Evolutionary conservation across 768 basidiomycete genomes (phyloP).

Genomic region (Kockovaella imperatae): DNA sequence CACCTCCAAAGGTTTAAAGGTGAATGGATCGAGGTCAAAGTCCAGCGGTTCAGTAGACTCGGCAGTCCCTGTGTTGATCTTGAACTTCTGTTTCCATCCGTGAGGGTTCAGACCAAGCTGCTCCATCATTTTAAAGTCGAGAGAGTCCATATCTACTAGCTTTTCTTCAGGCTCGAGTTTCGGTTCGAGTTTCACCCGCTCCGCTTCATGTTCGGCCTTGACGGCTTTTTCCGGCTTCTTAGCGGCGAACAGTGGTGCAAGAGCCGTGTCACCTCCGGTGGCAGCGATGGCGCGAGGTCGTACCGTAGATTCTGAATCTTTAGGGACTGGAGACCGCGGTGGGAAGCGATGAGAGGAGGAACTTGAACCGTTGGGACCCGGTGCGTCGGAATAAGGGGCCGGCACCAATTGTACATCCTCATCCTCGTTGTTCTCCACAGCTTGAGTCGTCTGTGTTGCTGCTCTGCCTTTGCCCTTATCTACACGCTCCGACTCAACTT

Average conservation of each 20-base stretch:
- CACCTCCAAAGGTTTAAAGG: slow-evolving; percentile 27
- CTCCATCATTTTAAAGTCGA: neutral
- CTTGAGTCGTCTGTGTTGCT: too few species aligned
- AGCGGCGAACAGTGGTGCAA: slow-evolving; percentile 14
- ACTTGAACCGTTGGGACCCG: slow-evolving; percentile 26
- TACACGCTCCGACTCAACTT: slow-evolving; percentile 52
- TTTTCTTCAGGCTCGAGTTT: slow-evolving; percentile 17
- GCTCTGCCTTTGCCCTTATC: slow-evolving; percentile 49
- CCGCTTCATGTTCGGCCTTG: neutral
- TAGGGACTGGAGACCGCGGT: slow-evolving; percentile 7
- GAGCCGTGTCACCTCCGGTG: too few species aligned
- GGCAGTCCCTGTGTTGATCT: slow-evolving; percentile 22
- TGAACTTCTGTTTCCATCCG: too few species aligned
- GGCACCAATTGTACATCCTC: slow-evolving; percentile 13
- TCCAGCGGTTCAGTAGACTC: slow-evolving; percentile 34
- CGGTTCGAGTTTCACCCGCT: slow-evolving; percentile 6
- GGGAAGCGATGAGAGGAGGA: slow-evolving; percentile 17
- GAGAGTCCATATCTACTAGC: slow-evolving; percentile 6
- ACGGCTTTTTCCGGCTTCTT: neutral
- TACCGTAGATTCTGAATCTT: neutral
- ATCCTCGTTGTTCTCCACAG: neutral
- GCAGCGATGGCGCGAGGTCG: too few species aligned
- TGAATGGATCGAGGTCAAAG: slow-evolving; percentile 38
- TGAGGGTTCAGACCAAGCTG: too few species aligned
- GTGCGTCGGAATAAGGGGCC: slow-evolving; percentile 11